phyloP scores from a whole-genome alignment of 768 basidiomycete species.

The Mycena indigotica region DNA sequence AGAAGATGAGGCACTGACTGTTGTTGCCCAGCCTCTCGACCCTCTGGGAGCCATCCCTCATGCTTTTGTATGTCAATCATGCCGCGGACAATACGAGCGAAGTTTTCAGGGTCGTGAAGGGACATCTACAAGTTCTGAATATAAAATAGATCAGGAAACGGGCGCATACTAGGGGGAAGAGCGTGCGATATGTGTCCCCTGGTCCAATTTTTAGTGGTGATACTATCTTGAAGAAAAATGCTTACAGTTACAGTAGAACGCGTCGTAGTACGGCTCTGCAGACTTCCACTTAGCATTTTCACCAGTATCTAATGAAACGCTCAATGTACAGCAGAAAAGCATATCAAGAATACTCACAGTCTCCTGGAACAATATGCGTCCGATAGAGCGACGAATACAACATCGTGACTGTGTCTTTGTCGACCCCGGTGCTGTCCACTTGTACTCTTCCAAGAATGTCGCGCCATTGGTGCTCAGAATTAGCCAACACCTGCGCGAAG shows the following conservation, averaged over 20 bases:
- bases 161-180: constrained; percentile 47
- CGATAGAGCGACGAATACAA: constrained; percentile 68
- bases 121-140: constrained; percentile 40
- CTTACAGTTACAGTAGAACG: constrained; percentile 68
- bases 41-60: constrained; percentile 70
- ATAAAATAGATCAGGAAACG: too few species aligned
- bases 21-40: constrained; percentile 52
- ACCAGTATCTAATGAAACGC: constrained; percentile 48
- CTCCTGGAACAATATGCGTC: constrained; percentile 64
- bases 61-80: constrained; percentile 70
- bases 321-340: neutral
- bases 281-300: constrained; percentile 69
- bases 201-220: neutral
- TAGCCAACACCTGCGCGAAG: constrained; percentile 49
- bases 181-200: constrained; percentile 64
- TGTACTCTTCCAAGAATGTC: constrained; percentile 57
- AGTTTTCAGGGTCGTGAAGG: constrained; percentile 61
- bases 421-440: constrained; percentile 51
- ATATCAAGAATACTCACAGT: constrained; percentile 44
- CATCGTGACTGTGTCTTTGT: constrained; percentile 50
- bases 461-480: constrained; percentile 54
- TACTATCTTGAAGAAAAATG: neutral
- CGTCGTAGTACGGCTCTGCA: constrained; percentile 66
- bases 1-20: constrained; percentile 46
- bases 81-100: constrained; percentile 60